Percentiles rank a stretch among this genome's conserved stretches.
Evolutionary conservation across 1,139 yeast species (phyloP).

Genomic region (Suhomyces bolitotheri): DNA sequence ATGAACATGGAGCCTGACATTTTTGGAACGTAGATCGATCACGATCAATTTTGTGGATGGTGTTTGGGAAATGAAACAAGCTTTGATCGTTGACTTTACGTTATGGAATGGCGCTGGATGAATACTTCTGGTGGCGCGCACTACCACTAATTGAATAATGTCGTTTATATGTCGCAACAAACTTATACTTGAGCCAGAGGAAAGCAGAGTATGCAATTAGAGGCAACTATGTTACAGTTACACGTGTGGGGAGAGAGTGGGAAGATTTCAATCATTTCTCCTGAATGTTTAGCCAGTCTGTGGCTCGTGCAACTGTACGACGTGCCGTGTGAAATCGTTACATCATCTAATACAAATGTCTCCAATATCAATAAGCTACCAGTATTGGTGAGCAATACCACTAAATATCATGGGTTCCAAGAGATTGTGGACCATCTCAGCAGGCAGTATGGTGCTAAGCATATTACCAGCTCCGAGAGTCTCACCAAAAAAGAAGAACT

Average conservation of each 20-base stretch:
- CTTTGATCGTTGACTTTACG: constrained; percentile 1
- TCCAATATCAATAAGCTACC: constrained; percentile 60
- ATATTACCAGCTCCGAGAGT: constrained; percentile 6
- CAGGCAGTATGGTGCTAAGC: constrained; percentile 23
- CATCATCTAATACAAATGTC: constrained; percentile 60
- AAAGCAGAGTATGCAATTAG: too few species aligned
- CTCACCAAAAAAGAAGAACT: constrained; percentile 13
- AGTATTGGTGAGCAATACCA: constrained; percentile 38
- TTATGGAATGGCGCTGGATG: constrained; percentile 6
- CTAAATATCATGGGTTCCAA: constrained; percentile 47
- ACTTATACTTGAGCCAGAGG: too few species aligned
- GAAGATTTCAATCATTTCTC: constrained; percentile 38
- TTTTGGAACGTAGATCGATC: neutral
- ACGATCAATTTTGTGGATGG: neutral
- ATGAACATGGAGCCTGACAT: constrained; percentile 24
- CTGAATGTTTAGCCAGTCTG: constrained; percentile 39
- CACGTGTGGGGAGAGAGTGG: constrained; percentile 59
- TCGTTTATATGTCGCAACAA: too few species aligned
- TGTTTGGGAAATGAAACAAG: too few species aligned
- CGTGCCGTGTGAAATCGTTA: constrained; percentile 34
- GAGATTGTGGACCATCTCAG: constrained; percentile 39
- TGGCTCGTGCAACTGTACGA: constrained; percentile 29
- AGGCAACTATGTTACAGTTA: constrained; percentile 21
- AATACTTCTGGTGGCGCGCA: constrained; percentile 6
- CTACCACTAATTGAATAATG: too few species aligned